These are phyloP conservation scores for Stylosanthes scabra DNA, from an alignment of 331 rosid genomes.

Conservation along the genomic window DNA sequence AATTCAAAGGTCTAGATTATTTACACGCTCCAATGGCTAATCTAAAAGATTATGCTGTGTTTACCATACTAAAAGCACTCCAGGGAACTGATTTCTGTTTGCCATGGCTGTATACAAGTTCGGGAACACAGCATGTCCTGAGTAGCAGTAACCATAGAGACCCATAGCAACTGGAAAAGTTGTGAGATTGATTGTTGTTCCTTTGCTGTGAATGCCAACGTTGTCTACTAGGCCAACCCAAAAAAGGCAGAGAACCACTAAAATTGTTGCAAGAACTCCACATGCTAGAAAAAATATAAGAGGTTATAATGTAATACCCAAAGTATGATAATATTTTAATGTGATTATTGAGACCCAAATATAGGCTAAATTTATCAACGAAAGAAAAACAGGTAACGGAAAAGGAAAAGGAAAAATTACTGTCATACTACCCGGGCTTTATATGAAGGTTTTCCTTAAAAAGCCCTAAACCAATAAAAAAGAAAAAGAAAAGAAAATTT, in stretches of 20 bases:
- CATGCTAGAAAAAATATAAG: slow-evolving; percentile 54
- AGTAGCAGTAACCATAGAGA: slow-evolving; percentile 87
- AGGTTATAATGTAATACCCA: not conserved
- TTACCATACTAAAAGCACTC: slow-evolving; percentile 81
- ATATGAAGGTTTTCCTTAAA: too few relatives aligned
- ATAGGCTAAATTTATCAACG: not conserved
- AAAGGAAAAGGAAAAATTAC: too few relatives aligned
- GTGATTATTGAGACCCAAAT: not conserved
- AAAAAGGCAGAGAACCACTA: slow-evolving; percentile 65
- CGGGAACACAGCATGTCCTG: slow-evolving; percentile 96
- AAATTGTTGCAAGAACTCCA: slow-evolving; percentile 80
- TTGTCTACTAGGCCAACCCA: slow-evolving; percentile 81
- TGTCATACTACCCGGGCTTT: too few relatives aligned
- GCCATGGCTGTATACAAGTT: slow-evolving; percentile 86
- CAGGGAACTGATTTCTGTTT: slow-evolving; percentile 68
- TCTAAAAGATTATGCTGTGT: not conserved
- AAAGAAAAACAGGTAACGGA: not conserved
- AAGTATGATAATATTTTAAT: not conserved
- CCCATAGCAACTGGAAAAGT: slow-evolving; percentile 90
- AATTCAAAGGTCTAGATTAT: not conserved
- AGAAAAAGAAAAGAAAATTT: too few relatives aligned
- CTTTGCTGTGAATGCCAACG: slow-evolving; percentile 57
- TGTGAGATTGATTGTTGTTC: slow-evolving; percentile 62
- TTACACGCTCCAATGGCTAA: not conserved
- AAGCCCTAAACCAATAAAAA: too few relatives aligned